Evolutionary conservation across 176 grass and related monocot species (phyloP).

Genomic region (Lolium multiflorum): DNA sequence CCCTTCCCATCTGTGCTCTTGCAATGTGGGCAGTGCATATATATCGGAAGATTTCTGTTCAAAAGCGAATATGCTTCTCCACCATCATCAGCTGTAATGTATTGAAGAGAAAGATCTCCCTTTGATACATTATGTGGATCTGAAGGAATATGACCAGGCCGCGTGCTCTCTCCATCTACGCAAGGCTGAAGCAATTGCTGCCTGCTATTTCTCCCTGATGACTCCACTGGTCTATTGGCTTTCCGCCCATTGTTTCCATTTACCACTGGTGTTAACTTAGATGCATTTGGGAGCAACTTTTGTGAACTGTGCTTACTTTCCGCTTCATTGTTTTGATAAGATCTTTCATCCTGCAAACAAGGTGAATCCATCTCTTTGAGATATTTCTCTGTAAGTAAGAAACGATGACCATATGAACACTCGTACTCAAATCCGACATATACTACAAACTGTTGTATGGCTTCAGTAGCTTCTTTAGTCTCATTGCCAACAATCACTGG

Average conservation of each 20-base stretch:
- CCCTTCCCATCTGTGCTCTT: slow-evolving; percentile 59
- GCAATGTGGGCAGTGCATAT: slow-evolving; percentile 95
- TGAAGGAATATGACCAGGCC: slow-evolving; percentile 42
- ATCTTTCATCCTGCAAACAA: slow-evolving; percentile 43
- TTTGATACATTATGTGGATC: slow-evolving; percentile 49
- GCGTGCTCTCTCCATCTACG: slow-evolving; percentile 15
- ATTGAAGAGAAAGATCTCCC: slow-evolving; percentile 50
- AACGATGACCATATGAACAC: slow-evolving; percentile 89
- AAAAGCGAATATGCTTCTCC: slow-evolving; percentile 85
- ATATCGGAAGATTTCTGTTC: slow-evolving; percentile 92
- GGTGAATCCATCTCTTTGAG: slow-evolving; percentile 68
- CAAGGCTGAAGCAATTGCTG: slow-evolving; percentile 44
- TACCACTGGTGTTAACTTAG: slow-evolving; percentile 14
- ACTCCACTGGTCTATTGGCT: slow-evolving; percentile 43
- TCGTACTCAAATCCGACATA: slow-evolving; percentile 93
- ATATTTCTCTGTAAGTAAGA: slow-evolving; percentile 84
- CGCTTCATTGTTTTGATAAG: slow-evolving; percentile 48
- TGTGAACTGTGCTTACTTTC: slow-evolving; percentile 50
- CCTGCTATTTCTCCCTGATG: slow-evolving; percentile 55
- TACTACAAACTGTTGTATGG: slow-evolving; percentile 52
- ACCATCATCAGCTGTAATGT: slow-evolving; percentile 62
- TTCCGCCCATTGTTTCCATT: slow-evolving; percentile 49
- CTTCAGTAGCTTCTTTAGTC: slow-evolving; percentile 60
- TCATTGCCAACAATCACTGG: slow-evolving; percentile 62
- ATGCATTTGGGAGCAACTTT: slow-evolving; percentile 58